Evolutionary conservation across 2,329 filamentous ascomycete species (phyloP).

Genomic region (Aspergillus ochraceoroseus): DNA sequence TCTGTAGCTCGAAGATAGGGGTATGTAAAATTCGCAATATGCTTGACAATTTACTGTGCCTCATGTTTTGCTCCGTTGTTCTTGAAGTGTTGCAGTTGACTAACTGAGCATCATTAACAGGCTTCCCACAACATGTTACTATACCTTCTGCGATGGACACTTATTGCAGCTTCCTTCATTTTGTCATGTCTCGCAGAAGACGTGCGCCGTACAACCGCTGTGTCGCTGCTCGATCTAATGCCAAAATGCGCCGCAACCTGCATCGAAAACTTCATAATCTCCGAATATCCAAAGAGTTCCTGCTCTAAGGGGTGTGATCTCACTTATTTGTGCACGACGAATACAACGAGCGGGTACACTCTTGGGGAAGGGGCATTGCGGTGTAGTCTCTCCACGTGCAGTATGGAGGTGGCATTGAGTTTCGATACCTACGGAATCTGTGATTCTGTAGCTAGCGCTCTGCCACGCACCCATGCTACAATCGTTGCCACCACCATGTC

Average conservation of each 20-base stretch:
- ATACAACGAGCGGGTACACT: constrained; percentile 59
- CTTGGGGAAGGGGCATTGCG: constrained; percentile 66
- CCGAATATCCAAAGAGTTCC: constrained; percentile 51
- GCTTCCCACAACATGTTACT: constrained; percentile 36
- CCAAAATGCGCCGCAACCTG: constrained; percentile 59
- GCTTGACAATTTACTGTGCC: not conserved
- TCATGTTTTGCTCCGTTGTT: not conserved
- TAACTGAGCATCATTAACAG: constrained; percentile 21
- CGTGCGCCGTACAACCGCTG: constrained; percentile 18
- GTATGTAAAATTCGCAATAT: constrained; percentile 15
- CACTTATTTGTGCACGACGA: constrained; percentile 59
- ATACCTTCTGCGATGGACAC: constrained; percentile 26
- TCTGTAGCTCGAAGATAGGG: constrained; percentile 18
- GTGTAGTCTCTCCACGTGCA: constrained; percentile 60
- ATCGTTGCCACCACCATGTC: constrained; percentile 36
- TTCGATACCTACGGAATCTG: constrained; percentile 55
- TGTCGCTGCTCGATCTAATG: constrained; percentile 43
- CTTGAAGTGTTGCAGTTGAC: constrained; percentile 2
- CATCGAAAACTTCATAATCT: constrained; percentile 58
- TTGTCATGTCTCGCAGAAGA: constrained; percentile 22
- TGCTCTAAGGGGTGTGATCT: constrained; percentile 53
- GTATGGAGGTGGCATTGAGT: constrained; percentile 43
- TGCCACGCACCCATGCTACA: constrained; percentile 34
- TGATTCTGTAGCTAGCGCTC: constrained; percentile 34
- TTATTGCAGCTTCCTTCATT: constrained; percentile 24